phyloP scores from a whole-genome alignment of 176 grass and related monocot genomes.

The Carex scoparia region DNA sequence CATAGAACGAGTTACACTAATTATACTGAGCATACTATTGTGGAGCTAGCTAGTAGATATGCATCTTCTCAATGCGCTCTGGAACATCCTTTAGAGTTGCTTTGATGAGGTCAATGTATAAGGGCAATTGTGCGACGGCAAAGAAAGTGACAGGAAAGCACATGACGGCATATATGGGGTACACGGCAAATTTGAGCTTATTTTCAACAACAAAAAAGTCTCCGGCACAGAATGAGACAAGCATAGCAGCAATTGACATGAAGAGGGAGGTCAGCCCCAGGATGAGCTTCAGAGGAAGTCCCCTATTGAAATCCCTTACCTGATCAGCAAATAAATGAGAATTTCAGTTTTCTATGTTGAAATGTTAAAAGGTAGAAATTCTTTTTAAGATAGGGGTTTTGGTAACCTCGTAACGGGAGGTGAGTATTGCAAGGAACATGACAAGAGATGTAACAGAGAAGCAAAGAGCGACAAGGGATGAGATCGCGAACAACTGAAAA shows the following conservation, averaged over 20 bases:
- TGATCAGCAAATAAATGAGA: neutral
- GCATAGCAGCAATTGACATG: slow-evolving; percentile 4
- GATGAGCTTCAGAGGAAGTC: slow-evolving; percentile 11
- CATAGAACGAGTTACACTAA: neutral
- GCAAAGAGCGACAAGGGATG: slow-evolving; percentile 23
- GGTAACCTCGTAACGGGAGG: slow-evolving; percentile 9
- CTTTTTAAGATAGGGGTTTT: neutral
- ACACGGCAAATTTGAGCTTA: neutral
- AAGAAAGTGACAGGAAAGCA: slow-evolving; percentile 5
- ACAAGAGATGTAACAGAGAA: slow-evolving; percentile 31
- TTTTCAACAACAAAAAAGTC: slow-evolving; percentile 4
- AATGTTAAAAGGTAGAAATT: neutral
- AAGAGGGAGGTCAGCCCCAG: slow-evolving; percentile 23
- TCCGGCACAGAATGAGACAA: slow-evolving; percentile 11
- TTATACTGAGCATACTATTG: neutral
- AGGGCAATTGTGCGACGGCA: slow-evolving; percentile 6
- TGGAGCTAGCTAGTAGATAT: neutral
- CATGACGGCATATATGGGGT: neutral
- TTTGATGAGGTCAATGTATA: slow-evolving; percentile 13
- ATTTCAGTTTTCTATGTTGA: neutral
- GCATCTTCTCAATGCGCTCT: neutral
- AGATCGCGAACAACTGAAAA: slow-evolving; percentile 12
- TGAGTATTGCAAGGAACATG: slow-evolving; percentile 27
- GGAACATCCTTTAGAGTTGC: neutral
- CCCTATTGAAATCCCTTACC: neutral